A percentile compares a stretch with the other conserved stretches of the same genome.
phyloP scores from a whole-genome alignment of 805 yeast species.

The Kluyveromyces siamensis region DNA sequence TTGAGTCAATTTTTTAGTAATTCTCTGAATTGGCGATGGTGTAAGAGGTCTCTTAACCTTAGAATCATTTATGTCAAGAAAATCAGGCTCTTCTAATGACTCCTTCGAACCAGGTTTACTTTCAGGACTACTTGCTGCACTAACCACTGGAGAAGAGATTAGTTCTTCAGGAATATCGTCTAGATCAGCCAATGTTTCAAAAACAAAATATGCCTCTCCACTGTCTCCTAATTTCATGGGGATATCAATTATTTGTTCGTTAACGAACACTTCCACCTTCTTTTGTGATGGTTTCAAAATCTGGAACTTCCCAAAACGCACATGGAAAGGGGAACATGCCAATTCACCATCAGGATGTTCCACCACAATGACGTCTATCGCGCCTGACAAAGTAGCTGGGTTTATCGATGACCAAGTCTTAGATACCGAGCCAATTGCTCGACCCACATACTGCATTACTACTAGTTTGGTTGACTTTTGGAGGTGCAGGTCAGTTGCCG shows the following conservation, averaged over 20 bases:
- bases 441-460: conserved; percentile 88
- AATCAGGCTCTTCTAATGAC: conserved; percentile 26
- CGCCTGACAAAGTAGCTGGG: conserved; percentile 94
- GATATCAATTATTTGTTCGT: conserved; percentile 68
- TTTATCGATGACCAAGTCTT: conserved; percentile 96
- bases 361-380: conserved; percentile 91
- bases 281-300: conserved; percentile 90
- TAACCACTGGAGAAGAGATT: conserved; percentile 78
- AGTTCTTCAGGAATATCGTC: conserved; percentile 64
- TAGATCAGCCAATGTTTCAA: conserved; percentile 60
- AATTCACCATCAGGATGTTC: conserved; percentile 74
- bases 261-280: conserved; percentile 81
- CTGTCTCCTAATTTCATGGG: conserved; percentile 98
- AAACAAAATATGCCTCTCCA: conserved; percentile 96
- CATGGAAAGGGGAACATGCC: conserved; percentile 93
- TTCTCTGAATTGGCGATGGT: conserved; percentile 24
- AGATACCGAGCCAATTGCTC: conserved; percentile 90
- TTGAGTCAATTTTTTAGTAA: conserved; percentile 55
- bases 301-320: conserved; percentile 91
- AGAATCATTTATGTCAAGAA: conserved; percentile 19
- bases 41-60: conserved; percentile 4
- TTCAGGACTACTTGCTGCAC: conserved; percentile 58
- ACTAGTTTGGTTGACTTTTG: background rate
- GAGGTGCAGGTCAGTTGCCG: too few species aligned
- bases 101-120: conserved; percentile 15